A percentile compares a stretch with the other conserved stretches of the same genome.
Evolutionary conservation across 148 eudicot genomes (phyloP).

Genomic region (Suaeda aralocaspica): DNA sequence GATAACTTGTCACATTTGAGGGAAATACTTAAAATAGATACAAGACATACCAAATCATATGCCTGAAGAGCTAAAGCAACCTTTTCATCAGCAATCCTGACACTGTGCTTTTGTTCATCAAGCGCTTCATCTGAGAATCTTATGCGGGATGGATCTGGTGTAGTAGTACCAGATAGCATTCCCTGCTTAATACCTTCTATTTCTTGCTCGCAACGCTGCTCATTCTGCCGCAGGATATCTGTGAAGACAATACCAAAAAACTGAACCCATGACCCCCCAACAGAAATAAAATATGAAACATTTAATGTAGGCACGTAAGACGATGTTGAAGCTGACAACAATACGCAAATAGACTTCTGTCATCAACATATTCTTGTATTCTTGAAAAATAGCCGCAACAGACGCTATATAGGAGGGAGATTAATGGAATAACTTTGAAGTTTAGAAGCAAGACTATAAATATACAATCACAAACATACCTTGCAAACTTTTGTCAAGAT

Average conservation of each 20-base stretch:
- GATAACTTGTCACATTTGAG: neutral
- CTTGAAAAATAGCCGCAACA: neutral
- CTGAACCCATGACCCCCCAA: neutral
- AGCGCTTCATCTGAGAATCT: constrained; percentile 86
- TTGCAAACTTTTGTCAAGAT: constrained; percentile 83
- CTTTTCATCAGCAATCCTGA: constrained; percentile 97
- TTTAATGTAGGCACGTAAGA: neutral
- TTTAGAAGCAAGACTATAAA: neutral
- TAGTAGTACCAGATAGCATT: constrained; percentile 49
- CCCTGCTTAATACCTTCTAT: constrained; percentile 62
- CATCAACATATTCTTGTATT: neutral
- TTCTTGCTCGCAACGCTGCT: constrained; percentile 75
- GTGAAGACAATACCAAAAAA: constrained; percentile 8
- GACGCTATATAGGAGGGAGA: neutral
- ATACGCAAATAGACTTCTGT: neutral
- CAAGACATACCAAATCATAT: constrained; percentile 70
- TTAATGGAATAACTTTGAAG: neutral
- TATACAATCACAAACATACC: constrained; percentile 44
- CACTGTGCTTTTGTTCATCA: constrained; percentile 91
- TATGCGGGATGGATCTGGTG: constrained; percentile 56
- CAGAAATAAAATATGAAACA: too few species aligned
- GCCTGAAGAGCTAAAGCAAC: constrained; percentile 90
- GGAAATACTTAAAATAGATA: constrained; percentile 12
- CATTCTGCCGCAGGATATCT: constrained; percentile 78
- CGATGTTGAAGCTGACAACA: constrained; percentile 10